phyloP scores from a whole-genome alignment of 768 basidiomycete species.

The Lentinula sp. region DNA sequence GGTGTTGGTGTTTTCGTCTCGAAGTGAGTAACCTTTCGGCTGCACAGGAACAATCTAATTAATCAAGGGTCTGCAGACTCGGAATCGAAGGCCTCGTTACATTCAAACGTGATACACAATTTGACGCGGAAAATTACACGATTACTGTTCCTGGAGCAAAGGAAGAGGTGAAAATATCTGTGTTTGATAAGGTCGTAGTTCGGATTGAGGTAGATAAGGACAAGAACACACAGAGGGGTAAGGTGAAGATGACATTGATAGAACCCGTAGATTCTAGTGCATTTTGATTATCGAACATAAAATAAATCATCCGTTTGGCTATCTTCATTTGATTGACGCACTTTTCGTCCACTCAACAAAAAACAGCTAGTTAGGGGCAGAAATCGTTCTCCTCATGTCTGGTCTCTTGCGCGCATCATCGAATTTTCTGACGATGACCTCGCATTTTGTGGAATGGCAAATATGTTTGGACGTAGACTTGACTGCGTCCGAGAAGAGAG shows the following conservation, averaged over 20 bases:
- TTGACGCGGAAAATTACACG: conserved; percentile 88
- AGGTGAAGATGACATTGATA: conserved; percentile 78
- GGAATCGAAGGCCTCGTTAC: conserved; percentile 93
- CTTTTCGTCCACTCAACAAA: no score
- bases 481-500: conserved; percentile 77
- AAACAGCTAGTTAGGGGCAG: conserved; percentile 36
- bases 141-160: conserved; percentile 56
- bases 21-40: conserved; percentile 49
- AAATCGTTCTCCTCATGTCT: conserved; percentile 44
- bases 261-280: conserved; percentile 54
- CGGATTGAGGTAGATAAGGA: conserved; percentile 92
- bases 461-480: conserved; percentile 77
- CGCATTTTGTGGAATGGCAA: conserved; percentile 84
- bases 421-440: conserved; percentile 82
- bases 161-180: conserved; percentile 59
- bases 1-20: conserved; percentile 96
- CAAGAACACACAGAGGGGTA: conserved; percentile 85
- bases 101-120: conserved; percentile 86
- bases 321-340: no score
- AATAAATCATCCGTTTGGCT: no score
- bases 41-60: not conserved
- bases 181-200: conserved; percentile 93
- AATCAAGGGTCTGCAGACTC: conserved; percentile 45
- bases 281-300: conserved; percentile 13
- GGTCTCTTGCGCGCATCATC: conserved; percentile 81